Evolutionary conservation across 2,329 filamentous ascomycete genomes (phyloP), one percentile per base, ranked within the genome.

Genomic region (Cadophora malorum): DNA sequence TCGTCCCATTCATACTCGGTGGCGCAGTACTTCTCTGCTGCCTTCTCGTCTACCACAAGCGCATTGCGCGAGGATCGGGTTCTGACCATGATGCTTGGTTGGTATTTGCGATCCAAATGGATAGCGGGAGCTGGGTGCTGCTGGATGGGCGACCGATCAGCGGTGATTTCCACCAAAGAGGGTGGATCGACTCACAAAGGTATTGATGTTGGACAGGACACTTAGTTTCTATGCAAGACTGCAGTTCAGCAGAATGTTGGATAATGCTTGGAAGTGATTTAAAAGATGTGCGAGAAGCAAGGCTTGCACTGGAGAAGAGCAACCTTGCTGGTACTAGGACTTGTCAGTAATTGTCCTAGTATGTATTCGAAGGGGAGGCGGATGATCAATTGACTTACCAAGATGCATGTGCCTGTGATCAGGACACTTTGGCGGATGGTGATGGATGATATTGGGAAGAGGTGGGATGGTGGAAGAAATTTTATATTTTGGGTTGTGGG

Each of bases 1-100:
- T 58, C 55, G 31, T 58, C 31, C 31, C 31, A 58, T 23, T 58
- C 55, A 19, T 58, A 58, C n/a, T 58, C 55, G n/a, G 31, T 58
- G n/a, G 55, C 55, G 9, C 55, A n/a, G 28, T 58, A 38, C 21
- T 58, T 38, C 16, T 58, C 55, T 38, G 38, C 55, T 58, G 55
- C n/a, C 38, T 21, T 21, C 2, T 58, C 33, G 2, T 58, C 33
- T 31, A 23, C 23, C 4, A 21, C 7, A 7, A n/a, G 33, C 55
- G 33, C 55, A 38, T 58, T 23, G 31, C 55, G 55, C 55, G 55
- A 21, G 1, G 55, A 58, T 58, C 55, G 31, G 33, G 55, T 58
- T 41, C 19, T 31, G 33, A 31, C 31, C 55, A 58, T 58, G 55
- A 19, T 41, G 55, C 0, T 12, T 23, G 55, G 19, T 1, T 38